These are phyloP conservation scores for Gossypium raimondii DNA, from an alignment of 345 rosid species.

Conservation along the genomic window DNA sequence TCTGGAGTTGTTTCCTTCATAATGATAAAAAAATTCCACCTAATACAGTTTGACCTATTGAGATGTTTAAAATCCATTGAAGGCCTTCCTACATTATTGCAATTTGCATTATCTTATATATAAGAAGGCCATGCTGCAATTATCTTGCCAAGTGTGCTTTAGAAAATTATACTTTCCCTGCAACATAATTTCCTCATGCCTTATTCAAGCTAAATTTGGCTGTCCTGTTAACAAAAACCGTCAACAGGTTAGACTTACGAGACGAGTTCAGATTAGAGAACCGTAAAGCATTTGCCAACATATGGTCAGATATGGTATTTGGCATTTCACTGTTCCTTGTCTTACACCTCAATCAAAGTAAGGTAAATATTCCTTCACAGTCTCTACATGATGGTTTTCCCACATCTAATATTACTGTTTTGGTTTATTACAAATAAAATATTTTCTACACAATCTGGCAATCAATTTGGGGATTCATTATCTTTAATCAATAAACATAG, in stretches of 20 bases:
- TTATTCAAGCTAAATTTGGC: not conserved
- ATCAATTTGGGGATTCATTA: not conserved
- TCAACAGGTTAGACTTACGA: conserved; percentile 74
- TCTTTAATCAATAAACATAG: not conserved
- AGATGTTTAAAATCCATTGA: not conserved
- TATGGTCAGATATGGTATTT: conserved; percentile 90
- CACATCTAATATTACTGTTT: not conserved
- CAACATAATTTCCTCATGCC: not conserved
- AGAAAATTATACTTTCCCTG: not conserved
- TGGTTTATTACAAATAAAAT: not conserved
- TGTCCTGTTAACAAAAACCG: not conserved
- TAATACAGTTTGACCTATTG: not conserved
- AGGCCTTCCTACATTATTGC: not conserved
- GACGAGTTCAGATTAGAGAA: conserved; percentile 89
- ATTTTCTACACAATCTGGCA: not conserved
- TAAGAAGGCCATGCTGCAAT: not conserved
- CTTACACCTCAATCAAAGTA: conserved; percentile 76
- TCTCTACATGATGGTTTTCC: not conserved
- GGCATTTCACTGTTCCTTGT: conserved; percentile 77
- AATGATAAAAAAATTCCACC: not conserved
- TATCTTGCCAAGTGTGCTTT: not conserved
- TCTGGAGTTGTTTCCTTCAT: not conserved
- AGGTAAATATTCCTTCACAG: conserved; percentile 42
- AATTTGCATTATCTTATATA: not conserved
- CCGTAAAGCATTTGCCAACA: conserved; percentile 86